Conservation (phyloP, 2,329 filamentous ascomycete species). For the Botrytis squamosa region DNA sequence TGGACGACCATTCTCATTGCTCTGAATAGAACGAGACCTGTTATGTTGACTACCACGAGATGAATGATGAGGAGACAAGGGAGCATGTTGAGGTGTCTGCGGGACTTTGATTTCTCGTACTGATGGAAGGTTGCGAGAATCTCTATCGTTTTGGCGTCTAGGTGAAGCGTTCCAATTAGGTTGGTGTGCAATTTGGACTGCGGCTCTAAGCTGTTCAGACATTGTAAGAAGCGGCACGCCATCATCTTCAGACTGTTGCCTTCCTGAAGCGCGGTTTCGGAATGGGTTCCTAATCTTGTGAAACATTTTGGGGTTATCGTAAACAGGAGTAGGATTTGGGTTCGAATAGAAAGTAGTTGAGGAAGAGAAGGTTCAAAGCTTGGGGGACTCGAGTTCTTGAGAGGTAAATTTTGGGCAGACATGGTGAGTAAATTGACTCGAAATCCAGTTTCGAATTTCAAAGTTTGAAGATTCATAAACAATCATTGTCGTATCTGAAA, state of each 20-base stretch:
- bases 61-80: no score
- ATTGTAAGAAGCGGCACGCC: no score
- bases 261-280: not conserved
- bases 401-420: not conserved
- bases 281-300: not conserved
- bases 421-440: not conserved
- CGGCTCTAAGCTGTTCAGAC: not conserved
- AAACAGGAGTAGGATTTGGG: not conserved
- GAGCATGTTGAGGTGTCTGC: not conserved
- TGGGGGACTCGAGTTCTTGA: not conserved
- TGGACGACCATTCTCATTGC: not conserved
- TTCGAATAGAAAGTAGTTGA: not conserved
- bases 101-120: not conserved
- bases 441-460: not conserved
- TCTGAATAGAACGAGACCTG: not conserved
- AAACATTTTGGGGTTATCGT: not conserved
- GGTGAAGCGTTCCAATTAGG: not conserved
- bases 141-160: not conserved
- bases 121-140: not conserved
- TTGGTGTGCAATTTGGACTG: not conserved
- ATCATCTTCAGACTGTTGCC: not conserved
- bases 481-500: not conserved
- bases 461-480: not conserved
- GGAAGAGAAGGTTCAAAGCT: not conserved
- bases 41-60: not conserved